phyloP scores from a whole-genome alignment of 352 stramenopile genomes.

The Thraustochytrium striatum region DNA sequence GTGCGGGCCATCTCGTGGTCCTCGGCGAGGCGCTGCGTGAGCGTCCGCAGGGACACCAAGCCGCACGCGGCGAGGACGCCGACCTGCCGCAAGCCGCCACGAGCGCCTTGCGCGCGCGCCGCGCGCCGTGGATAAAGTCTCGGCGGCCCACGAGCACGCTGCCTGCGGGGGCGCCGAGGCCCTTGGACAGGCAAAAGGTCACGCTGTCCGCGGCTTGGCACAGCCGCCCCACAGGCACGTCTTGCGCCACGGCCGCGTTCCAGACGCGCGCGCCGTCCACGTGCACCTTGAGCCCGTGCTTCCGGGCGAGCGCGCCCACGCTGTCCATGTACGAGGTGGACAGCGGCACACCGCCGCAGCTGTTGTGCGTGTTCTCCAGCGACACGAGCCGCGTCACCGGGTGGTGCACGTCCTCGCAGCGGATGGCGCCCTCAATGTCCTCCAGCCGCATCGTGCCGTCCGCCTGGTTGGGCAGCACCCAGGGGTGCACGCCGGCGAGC shows the following conservation, averaged over 20 bases:
- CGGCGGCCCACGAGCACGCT: conserved; percentile 83
- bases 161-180: conserved; percentile 85
- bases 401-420: conserved; percentile 68
- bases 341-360: conserved; percentile 83
- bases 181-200: conserved; percentile 92
- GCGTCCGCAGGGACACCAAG: conserved; percentile 81
- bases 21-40: conserved; percentile 69
- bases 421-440: conserved; percentile 71
- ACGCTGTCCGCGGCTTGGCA: conserved; percentile 79
- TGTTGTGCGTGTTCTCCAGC: conserved; percentile 98
- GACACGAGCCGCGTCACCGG: conserved; percentile 77
- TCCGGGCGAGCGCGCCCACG: conserved; percentile 66
- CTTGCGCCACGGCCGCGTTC: conserved; percentile 82
- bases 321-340: conserved; percentile 71
- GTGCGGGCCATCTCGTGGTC: conserved; percentile 73
- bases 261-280: conserved; percentile 91
- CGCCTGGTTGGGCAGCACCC: conserved; percentile 71
- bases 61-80: conserved; percentile 86
- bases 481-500: conserved; percentile 74
- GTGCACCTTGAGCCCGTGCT: conserved; percentile 80
- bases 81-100: conserved; percentile 92
- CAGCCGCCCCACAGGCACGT: conserved; percentile 67
- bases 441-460: conserved; percentile 77
- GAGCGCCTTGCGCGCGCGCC: conserved; percentile 86
- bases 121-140: conserved; percentile 79